These are phyloP conservation scores for Dryadomyces quercivorus DNA, from an alignment of 2,329 filamentous ascomycete species.

Conservation along the genomic window DNA sequence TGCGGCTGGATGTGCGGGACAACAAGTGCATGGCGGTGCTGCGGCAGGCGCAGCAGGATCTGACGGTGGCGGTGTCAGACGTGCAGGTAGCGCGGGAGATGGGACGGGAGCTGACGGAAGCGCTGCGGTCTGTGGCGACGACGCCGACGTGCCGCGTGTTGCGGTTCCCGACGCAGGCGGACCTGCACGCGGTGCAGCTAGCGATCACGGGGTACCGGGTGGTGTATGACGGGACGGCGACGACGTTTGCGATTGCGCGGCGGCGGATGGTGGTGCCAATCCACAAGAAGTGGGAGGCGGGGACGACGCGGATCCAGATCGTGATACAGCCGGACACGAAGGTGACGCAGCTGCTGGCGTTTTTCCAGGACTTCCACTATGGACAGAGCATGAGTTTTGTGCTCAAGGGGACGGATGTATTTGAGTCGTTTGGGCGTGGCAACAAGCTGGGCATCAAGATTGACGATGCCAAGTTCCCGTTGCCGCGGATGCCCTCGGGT, in stretches of 20 bases:
- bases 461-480: conserved; percentile 80
- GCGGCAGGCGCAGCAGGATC: conserved; percentile 62
- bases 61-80: conserved; percentile 65
- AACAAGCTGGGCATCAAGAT: conserved; percentile 67
- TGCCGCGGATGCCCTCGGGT: conserved; percentile 51
- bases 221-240: conserved; percentile 59
- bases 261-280: conserved; percentile 84
- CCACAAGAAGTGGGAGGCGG: conserved; percentile 87
- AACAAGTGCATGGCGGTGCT: conserved; percentile 52
- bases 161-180: conserved; percentile 50
- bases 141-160: conserved; percentile 59
- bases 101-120: conserved; percentile 48
- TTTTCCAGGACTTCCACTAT: conserved; percentile 79
- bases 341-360: conserved; percentile 66
- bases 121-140: conserved; percentile 45
- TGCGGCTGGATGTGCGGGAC: conserved; percentile 52
- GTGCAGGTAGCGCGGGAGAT: conserved; percentile 50
- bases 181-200: conserved; percentile 67
- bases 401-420: conserved; percentile 71
- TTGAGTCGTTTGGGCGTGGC: conserved; percentile 55
- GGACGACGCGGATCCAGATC: conserved; percentile 67
- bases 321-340: conserved; percentile 58
- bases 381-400: conserved; percentile 83
- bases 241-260: conserved; percentile 68
- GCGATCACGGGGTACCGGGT: conserved; percentile 73